Conservation (phyloP, 2,329 filamentous ascomycete genomes). For the Xylariaceae sp. region DNA sequence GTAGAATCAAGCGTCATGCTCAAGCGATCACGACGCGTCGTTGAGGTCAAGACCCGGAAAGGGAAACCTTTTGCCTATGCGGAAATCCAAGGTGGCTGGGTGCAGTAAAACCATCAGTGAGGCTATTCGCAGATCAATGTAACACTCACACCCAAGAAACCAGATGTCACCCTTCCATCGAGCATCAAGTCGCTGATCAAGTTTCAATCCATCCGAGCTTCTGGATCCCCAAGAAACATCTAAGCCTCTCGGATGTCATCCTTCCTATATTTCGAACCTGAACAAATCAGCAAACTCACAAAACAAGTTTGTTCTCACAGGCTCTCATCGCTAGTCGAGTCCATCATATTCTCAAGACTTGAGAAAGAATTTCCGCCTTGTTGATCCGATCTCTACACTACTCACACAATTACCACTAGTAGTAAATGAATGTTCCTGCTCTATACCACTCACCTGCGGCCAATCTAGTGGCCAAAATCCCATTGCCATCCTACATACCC, state of each 20-base stretch:
- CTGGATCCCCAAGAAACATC: background rate
- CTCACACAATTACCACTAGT: no score
- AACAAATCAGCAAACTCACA: slow-evolving; percentile 2
- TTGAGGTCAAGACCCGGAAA: background rate
- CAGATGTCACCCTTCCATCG: no score
- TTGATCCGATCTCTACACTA: no score
- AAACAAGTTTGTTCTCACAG: background rate
- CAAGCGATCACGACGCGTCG: background rate
- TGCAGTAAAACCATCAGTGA: no score
- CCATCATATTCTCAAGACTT: background rate
- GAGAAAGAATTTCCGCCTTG: no score
- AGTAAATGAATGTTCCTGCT: no score
- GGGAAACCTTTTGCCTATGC: background rate
- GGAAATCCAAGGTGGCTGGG: background rate
- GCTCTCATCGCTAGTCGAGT: background rate
- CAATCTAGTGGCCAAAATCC: no score
- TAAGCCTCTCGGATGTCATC: slow-evolving; percentile 10
- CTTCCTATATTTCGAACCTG: background rate
- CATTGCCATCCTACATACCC: no score
- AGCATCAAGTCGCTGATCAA: no score
- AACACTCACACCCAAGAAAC: no score
- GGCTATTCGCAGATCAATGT: no score
- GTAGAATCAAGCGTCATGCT: background rate
- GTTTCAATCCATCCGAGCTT: background rate
- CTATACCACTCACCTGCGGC: no score